phyloP scores from a whole-genome alignment of 257 asterid genomes.

The Verbascum thapsus region DNA sequence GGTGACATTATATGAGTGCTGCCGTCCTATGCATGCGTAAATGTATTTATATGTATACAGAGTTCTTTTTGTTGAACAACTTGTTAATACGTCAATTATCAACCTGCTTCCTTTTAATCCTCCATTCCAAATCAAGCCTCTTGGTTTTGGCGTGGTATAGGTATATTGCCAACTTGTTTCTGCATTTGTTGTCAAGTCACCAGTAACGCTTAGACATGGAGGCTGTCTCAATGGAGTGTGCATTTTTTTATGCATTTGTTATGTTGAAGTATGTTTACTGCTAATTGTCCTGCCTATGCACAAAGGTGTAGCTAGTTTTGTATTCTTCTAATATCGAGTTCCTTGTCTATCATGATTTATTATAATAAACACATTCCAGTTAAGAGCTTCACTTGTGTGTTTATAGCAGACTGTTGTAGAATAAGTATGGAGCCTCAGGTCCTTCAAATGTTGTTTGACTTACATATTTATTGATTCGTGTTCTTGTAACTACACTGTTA shows the following conservation, averaged over 20 bases:
- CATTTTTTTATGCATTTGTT: background rate
- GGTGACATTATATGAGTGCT: background rate
- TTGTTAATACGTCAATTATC: background rate
- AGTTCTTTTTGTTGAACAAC: background rate
- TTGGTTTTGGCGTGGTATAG: background rate
- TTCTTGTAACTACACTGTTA: too few relatives aligned
- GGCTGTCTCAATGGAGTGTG: background rate
- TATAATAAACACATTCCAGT: background rate
- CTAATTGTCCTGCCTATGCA: background rate
- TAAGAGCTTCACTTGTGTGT: background rate
- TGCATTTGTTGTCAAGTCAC: background rate
- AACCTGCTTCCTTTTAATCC: background rate
- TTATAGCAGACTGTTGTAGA: background rate
- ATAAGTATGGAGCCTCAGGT: conserved; percentile 3
- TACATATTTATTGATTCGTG: background rate
- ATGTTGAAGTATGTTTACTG: background rate
- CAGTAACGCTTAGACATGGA: background rate
- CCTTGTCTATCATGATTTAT: background rate
- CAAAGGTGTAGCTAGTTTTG: background rate
- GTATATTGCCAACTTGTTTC: background rate
- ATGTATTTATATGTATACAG: too few relatives aligned
- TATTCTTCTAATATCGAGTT: background rate
- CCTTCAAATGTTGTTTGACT: background rate
- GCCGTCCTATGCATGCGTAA: background rate
- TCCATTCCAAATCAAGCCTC: conserved; percentile 3